Evolutionary conservation across 2,329 filamentous ascomycete species (phyloP).

Genomic region (Diaporthe sp.): DNA sequence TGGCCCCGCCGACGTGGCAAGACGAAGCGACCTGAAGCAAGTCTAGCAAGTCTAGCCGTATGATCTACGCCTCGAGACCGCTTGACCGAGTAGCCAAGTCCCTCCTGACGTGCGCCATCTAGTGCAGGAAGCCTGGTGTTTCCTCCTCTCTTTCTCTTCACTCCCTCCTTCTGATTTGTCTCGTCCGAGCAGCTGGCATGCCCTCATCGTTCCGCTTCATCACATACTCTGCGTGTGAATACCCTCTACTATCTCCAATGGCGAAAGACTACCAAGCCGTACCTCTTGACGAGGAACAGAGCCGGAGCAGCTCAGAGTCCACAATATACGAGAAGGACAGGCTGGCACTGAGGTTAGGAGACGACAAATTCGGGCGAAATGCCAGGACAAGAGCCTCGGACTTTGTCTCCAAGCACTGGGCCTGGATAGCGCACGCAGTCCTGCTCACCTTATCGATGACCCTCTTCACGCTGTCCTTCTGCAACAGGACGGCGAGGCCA

Average conservation of each 20-base stretch:
- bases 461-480: slow-evolving; percentile 57
- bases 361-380: slow-evolving; percentile 29
- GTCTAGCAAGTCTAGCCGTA: slow-evolving; percentile 8
- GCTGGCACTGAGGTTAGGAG: slow-evolving; percentile 35
- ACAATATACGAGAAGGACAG: slow-evolving; percentile 43
- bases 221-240: slow-evolving; percentile 37
- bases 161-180: slow-evolving; percentile 3
- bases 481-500: slow-evolving; percentile 51
- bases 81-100: background rate
- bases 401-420: slow-evolving; percentile 48
- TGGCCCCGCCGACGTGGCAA: slow-evolving; percentile 9
- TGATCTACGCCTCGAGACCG: slow-evolving; percentile 1
- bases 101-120: background rate
- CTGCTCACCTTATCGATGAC: slow-evolving; percentile 56
- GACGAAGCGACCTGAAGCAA: slow-evolving; percentile 22
- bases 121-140: slow-evolving; percentile 6
- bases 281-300: slow-evolving; percentile 55
- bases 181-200: slow-evolving; percentile 40
- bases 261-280: slow-evolving; percentile 52
- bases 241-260: slow-evolving; percentile 46
- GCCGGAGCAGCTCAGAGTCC: slow-evolving; percentile 40
- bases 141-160: background rate
- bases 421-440: slow-evolving; percentile 56
- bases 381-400: slow-evolving; percentile 36
- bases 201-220: slow-evolving; percentile 20